Evolutionary conservation across 83 land plant genomes (phyloP).

Genomic region (Larix sibirica): DNA sequence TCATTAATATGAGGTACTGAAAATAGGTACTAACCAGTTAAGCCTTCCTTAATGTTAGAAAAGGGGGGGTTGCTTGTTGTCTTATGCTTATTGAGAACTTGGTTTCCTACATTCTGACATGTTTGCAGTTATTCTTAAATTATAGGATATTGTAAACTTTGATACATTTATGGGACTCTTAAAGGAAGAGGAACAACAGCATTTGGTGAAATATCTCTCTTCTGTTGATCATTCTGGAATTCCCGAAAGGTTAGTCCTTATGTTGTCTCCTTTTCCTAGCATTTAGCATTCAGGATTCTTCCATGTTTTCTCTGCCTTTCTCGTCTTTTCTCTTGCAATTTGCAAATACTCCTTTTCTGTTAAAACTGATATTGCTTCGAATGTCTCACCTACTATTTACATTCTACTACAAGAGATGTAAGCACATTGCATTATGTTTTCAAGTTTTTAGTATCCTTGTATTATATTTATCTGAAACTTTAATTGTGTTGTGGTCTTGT

Average conservation of each 20-base stretch:
- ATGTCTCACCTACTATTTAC: neutral
- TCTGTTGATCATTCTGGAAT: slow-evolving; percentile 38
- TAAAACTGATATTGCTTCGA: neutral
- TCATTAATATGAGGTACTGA: neutral
- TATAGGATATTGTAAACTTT: slow-evolving; percentile 72
- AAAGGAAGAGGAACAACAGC: slow-evolving; percentile 67
- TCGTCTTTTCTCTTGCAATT: neutral
- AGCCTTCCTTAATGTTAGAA: neutral
- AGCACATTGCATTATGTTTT: neutral
- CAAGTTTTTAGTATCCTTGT: neutral
- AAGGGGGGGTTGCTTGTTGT: neutral
- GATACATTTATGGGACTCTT: slow-evolving; percentile 58
- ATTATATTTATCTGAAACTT: neutral
- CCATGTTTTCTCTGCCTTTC: neutral
- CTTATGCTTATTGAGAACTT: neutral
- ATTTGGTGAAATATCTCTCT: slow-evolving; percentile 67
- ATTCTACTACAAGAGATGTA: neutral
- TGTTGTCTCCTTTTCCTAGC: neutral
- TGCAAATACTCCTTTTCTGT: neutral
- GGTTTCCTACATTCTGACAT: neutral
- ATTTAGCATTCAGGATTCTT: neutral
- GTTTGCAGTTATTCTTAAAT: slow-evolving; percentile 1
- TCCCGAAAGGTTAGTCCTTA: slow-evolving; percentile 44
- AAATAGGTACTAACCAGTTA: neutral
- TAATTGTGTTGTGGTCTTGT: neutral